Evolutionary conservation across 2,329 filamentous ascomycete genomes (phyloP), one percentile per base, ranked within the genome.

Genomic region (Aspergillus sojae): DNA sequence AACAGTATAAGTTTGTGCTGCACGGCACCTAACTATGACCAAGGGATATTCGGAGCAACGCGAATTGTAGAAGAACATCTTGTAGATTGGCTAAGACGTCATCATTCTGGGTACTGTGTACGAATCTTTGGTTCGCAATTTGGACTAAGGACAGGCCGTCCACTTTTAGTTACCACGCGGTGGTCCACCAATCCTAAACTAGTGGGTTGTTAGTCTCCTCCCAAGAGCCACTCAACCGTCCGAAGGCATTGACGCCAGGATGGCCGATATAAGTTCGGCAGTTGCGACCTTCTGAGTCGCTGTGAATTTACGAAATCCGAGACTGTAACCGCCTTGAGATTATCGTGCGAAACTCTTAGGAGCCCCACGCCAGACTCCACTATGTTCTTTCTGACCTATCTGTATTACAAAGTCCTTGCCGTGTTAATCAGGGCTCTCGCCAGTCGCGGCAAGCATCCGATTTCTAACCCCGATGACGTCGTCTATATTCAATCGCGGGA

Each of bases 401-500:
- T 68, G 12, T 71, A 67, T 48, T 67, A 68, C 59, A 72, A 70
- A 59, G 50, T 67, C 14, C 39, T 75, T 9, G 67, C 64, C 16
- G 57, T 66, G 12, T 30, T 71, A 4, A 46, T 73, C 30, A 65
- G 70, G 58, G 48, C 39, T 11, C 12, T 71, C 7, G 39, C 57
- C 10, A 36, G 57, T 16, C 32, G 61, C 16, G 26, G 36, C 9
- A 57, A 12, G 4, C 41, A 32, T 14, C 56, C 64, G 10, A 36
- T 57, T 12, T 59, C 64, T 30, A 67, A 46, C 30, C 69, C 70
- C 5, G 70, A 77, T 65, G 69, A 71, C 55, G 64, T 74, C n/a
- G 60, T 68, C 39, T 69, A 71, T 16, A 75, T 77, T 41, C 60
- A 69, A 36, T 76, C 73, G 14, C 70, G 75, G 34, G 75, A 78